Percentiles rank a stretch among this genome's conserved stretches.
Evolutionary conservation across 495 filamentous ascomycete species (phyloP).

Genomic region (Clohesyomyces aquaticus): DNA sequence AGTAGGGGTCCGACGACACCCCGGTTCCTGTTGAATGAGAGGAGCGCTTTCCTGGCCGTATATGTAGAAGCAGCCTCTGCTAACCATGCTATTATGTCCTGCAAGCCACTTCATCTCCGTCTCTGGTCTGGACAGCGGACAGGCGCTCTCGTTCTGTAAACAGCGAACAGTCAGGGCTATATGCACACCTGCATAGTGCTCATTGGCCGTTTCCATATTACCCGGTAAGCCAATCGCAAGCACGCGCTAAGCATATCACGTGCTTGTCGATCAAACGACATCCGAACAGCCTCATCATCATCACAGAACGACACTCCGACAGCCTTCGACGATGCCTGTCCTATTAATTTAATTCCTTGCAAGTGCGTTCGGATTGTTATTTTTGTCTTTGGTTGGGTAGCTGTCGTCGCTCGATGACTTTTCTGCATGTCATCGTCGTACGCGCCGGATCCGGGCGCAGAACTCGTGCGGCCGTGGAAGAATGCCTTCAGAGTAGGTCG

Average conservation of each 20-base stretch:
- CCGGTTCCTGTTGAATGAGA: background rate
- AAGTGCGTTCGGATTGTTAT: background rate
- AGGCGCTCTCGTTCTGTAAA: background rate
- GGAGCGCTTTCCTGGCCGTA: slow-evolving; percentile 11
- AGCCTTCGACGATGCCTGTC: background rate
- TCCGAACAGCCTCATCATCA: slow-evolving; percentile 20
- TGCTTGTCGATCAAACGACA: slow-evolving; percentile 24
- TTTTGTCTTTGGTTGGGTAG: slow-evolving; percentile 2
- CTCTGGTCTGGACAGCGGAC: background rate
- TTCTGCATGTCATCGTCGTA: slow-evolving; percentile 25
- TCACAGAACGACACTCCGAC: background rate
- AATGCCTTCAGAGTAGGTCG: slow-evolving; percentile 14
- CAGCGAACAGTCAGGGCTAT: background rate
- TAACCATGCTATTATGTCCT: background rate
- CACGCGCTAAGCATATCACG: background rate
- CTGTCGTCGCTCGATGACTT: background rate
- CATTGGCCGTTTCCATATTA: slow-evolving; percentile 11
- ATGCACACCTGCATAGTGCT: background rate
- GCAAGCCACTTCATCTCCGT: slow-evolving; percentile 9
- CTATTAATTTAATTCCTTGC: background rate
- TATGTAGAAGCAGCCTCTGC: background rate
- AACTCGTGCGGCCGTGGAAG: slow-evolving; percentile 13
- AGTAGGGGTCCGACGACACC: background rate
- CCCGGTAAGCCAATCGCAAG: background rate
- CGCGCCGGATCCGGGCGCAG: slow-evolving; percentile 10